A percentile compares a stretch with the other conserved stretches of the same genome.
phyloP scores from a whole-genome alignment of 1,284 basidiomycete genomes.

The Rhizoctonia solani region DNA sequence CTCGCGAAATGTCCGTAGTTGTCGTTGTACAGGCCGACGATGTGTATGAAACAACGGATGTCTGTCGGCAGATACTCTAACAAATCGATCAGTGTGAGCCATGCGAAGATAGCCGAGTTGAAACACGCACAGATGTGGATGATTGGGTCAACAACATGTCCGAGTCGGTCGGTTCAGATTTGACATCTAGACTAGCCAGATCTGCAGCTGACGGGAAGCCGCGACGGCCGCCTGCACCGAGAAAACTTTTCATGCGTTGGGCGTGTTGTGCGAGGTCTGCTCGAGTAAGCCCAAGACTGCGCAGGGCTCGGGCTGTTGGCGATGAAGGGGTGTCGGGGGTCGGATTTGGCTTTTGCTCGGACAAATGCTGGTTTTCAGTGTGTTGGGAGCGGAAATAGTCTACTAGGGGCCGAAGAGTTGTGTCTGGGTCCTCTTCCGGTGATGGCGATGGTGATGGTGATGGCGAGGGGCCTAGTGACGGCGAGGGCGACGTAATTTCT shows the following conservation, averaged over 20 bases:
- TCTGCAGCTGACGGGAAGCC: constrained; percentile 28
- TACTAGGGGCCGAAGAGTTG: constrained; percentile 1
- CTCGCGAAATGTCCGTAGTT: constrained; percentile 3
- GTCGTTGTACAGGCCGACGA: constrained; percentile 21
- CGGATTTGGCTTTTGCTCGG: neutral
- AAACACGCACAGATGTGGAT: constrained; percentile 26
- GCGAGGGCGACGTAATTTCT: constrained; percentile 20
- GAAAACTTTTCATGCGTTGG: constrained; percentile 25
- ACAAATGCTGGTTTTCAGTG: neutral
- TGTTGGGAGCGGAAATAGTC: too few species aligned
- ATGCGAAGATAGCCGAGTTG: constrained; percentile 1
- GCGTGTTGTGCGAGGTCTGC: constrained; percentile 38
- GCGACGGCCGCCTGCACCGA: constrained; percentile 22
- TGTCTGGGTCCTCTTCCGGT: neutral
- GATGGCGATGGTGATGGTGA: constrained; percentile 24
- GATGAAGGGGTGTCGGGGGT: constrained; percentile 10
- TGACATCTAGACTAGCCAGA: constrained; percentile 14
- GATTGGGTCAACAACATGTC: constrained; percentile 19
- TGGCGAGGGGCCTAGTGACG: constrained; percentile 22
- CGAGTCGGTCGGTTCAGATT: constrained; percentile 15
- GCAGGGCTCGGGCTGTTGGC: constrained; percentile 36
- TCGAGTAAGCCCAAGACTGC: constrained; percentile 38
- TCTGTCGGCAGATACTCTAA: constrained; percentile 18
- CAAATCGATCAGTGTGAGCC: constrained; percentile 1
- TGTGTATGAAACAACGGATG: constrained; percentile 25